These are phyloP conservation scores for Cladosporium cucumerinum DNA, from an alignment of 2,329 filamentous ascomycete genomes.

Conservation along the genomic window DNA sequence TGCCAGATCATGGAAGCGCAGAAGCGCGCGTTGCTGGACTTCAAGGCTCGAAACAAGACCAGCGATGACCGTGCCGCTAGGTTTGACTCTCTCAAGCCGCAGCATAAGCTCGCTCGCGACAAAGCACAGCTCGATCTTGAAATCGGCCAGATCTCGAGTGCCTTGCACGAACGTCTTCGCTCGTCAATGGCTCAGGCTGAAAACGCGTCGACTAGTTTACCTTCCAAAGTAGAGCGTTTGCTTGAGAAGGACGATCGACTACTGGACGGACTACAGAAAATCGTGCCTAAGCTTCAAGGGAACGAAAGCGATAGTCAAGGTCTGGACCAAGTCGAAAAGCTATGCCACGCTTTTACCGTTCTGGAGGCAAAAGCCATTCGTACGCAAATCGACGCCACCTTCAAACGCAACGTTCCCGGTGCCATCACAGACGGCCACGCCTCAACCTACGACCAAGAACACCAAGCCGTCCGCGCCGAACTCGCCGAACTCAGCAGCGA, in stretches of 20 bases:
- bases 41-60: conserved; percentile 43
- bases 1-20: conserved; percentile 60
- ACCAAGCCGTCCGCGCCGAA: conserved; percentile 55
- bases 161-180: conserved; percentile 34
- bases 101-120: conserved; percentile 35
- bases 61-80: conserved; percentile 1
- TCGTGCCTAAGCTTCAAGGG: conserved; percentile 59
- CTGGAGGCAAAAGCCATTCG: conserved; percentile 43
- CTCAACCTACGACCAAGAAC: conserved; percentile 48
- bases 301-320: conserved; percentile 48
- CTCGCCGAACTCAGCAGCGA: conserved; percentile 68
- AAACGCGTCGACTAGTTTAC: conserved; percentile 45
- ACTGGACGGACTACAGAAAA: conserved; percentile 62
- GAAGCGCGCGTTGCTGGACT: conserved; percentile 57
- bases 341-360: conserved; percentile 48
- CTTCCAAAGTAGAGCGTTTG: conserved; percentile 50
- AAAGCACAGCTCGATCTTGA: conserved; percentile 43
- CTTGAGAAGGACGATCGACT: conserved; percentile 58
- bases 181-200: conserved; percentile 49
- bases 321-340: conserved; percentile 51
- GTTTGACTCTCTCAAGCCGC: conserved; percentile 15
- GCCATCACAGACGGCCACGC: conserved; percentile 34
- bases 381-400: conserved; percentile 49
- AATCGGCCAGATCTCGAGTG: conserved; percentile 31
- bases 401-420: conserved; percentile 32